Conservation (phyloP, 345 rosid species). For the Euphorbia pulcherrima region DNA sequence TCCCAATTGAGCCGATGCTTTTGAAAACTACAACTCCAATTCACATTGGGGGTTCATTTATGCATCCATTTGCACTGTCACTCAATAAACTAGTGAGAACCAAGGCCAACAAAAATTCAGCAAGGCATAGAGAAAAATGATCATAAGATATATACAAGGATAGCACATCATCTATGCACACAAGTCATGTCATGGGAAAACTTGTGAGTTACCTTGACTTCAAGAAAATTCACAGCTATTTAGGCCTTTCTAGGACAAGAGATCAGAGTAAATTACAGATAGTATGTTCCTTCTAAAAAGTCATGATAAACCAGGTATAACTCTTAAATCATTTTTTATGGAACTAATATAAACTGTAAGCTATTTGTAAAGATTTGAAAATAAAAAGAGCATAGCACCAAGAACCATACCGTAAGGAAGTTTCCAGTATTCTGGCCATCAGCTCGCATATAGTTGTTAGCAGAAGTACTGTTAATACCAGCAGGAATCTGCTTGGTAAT, state of each 20-base stretch:
- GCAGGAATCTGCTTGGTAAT: conserved; percentile 56
- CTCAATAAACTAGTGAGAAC: not conserved
- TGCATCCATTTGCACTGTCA: not conserved
- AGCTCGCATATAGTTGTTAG: conserved; percentile 70
- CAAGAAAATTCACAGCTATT: not conserved
- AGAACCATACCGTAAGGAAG: conserved; percentile 59
- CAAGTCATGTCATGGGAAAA: not conserved
- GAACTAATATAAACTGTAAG: not conserved
- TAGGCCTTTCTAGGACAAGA: not conserved
- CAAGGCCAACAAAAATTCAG: not conserved
- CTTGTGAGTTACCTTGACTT: not conserved
- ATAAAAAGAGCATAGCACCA: not conserved
- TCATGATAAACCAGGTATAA: not conserved
- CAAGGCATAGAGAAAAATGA: not conserved
- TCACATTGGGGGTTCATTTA: too few species aligned
- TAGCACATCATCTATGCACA: not conserved
- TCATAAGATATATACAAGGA: not conserved
- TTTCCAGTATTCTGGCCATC: conserved; percentile 85
- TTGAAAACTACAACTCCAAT: not conserved
- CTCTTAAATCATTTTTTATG: not conserved
- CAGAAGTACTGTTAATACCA: conserved; percentile 51
- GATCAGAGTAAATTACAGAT: not conserved
- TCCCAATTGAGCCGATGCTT: not conserved
- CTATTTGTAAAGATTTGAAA: not conserved
- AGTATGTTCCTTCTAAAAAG: not conserved